A percentile compares a stretch with the other conserved stretches of the same genome.
Evolutionary conservation across 176 grass and related monocot species (phyloP).

Genomic region (Elymus sibiricus): DNA sequence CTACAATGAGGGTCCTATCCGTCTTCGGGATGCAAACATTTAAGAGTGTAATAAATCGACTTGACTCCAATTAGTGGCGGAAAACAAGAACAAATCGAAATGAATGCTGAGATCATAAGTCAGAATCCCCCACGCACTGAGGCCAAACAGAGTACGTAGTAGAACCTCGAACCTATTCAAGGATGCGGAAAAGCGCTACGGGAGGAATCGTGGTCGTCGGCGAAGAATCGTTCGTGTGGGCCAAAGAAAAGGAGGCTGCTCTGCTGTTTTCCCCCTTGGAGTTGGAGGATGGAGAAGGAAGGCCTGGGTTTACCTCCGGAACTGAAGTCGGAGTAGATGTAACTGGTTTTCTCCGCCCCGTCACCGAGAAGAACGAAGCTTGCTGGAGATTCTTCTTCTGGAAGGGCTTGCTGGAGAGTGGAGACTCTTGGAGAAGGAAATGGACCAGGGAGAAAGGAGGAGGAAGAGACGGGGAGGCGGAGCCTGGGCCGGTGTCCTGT

Average conservation of each 20-base stretch:
- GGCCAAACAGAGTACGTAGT: neutral
- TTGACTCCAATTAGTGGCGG: neutral
- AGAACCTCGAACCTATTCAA: neutral
- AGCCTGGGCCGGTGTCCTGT: no score
- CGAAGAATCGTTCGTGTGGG: neutral
- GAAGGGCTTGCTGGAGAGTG: no score
- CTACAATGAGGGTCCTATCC: neutral
- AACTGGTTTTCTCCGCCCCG: neutral
- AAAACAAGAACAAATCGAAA: neutral
- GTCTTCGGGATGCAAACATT: neutral
- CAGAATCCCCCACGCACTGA: neutral
- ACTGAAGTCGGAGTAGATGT: no score
- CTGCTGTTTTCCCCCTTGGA: neutral
- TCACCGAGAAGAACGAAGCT: neutral
- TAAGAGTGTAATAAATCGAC: neutral
- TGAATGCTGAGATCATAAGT: neutral
- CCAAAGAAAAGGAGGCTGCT: neutral
- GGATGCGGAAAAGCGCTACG: neutral
- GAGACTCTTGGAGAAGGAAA: no score
- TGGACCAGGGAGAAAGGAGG: no score
- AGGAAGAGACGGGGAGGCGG: no score
- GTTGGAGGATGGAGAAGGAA: neutral
- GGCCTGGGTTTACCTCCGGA: neutral
- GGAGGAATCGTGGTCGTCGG: neutral
- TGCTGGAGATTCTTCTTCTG: neutral